Evolutionary conservation across 805 yeast species (phyloP).

Genomic region (Candida schatavii): DNA sequence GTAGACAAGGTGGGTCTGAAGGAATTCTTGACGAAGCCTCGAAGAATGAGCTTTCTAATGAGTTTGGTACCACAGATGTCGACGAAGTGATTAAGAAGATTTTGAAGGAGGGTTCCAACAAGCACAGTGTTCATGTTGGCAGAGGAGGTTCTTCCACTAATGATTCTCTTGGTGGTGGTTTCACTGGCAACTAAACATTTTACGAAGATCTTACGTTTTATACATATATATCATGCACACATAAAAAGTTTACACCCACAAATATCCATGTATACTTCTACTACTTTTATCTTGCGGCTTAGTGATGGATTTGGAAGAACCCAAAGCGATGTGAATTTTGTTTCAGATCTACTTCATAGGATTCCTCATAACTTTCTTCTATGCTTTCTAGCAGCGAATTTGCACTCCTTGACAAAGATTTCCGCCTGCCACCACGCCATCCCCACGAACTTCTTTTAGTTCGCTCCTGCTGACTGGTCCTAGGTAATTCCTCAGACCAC

Average conservation of each 20-base stretch:
- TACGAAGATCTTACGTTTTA: too few relatives aligned
- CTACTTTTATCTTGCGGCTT: too few relatives aligned
- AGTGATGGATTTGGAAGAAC: background rate
- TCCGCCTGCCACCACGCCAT: background rate
- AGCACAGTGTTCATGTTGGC: conserved; percentile 26
- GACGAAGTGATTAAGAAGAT: conserved; percentile 63
- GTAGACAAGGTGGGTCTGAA: conserved; percentile 63
- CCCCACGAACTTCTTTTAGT: background rate
- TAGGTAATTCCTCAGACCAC: conserved; percentile 30
- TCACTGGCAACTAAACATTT: conserved; percentile 14
- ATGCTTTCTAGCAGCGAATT: too few relatives aligned
- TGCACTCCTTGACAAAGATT: too few relatives aligned
- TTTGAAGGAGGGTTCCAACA: conserved; percentile 56
- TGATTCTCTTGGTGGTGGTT: conserved; percentile 41
- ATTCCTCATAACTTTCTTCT: too few relatives aligned
- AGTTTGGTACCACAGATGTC: conserved; percentile 57
- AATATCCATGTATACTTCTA: too few relatives aligned
- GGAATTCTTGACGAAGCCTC: conserved; percentile 76
- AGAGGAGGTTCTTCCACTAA: conserved; percentile 38
- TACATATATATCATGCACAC: too few relatives aligned
- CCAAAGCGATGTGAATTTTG: too few relatives aligned
- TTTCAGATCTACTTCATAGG: too few relatives aligned
- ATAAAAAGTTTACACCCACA: background rate
- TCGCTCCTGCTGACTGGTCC: conserved; percentile 5
- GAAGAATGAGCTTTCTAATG: conserved; percentile 56